Conservation (phyloP, 257 asterid species). For the Cinchona pubescens region DNA sequence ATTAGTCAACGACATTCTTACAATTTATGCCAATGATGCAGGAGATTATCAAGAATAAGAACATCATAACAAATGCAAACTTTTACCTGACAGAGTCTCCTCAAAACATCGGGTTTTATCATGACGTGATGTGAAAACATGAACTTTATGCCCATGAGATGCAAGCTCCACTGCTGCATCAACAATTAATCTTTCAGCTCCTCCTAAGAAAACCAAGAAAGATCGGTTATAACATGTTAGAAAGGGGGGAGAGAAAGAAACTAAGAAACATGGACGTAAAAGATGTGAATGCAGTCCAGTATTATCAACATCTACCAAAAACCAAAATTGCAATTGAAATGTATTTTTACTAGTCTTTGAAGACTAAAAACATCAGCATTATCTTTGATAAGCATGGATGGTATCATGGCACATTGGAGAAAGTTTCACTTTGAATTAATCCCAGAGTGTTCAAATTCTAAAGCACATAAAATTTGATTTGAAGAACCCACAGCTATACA, state of each 20-base stretch:
- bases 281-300: background rate
- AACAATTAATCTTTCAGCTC: constrained; percentile 95
- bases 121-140: constrained; percentile 90
- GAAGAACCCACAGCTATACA: background rate
- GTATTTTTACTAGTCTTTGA: background rate
- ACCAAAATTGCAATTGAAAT: background rate
- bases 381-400: background rate
- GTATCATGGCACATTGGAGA: background rate
- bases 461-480: background rate
- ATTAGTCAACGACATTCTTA: constrained; percentile 4
- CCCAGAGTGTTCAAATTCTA: background rate
- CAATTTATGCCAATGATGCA: background rate
- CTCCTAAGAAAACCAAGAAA: constrained; percentile 50
- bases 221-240: background rate
- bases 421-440: background rate
- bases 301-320: background rate
- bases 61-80: constrained; percentile 9
- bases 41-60: background rate
- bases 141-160: constrained; percentile 70
- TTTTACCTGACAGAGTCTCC: constrained; percentile 80
- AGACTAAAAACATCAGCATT: background rate
- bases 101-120: constrained; percentile 84
- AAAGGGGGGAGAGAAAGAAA: background rate
- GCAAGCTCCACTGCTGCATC: constrained; percentile 94
- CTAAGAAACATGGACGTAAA: background rate